Evolutionary conservation across 2,329 filamentous ascomycete genomes (phyloP), one percentile per base, ranked within the genome.

Genomic region (Trichoderma simmonsii): DNA sequence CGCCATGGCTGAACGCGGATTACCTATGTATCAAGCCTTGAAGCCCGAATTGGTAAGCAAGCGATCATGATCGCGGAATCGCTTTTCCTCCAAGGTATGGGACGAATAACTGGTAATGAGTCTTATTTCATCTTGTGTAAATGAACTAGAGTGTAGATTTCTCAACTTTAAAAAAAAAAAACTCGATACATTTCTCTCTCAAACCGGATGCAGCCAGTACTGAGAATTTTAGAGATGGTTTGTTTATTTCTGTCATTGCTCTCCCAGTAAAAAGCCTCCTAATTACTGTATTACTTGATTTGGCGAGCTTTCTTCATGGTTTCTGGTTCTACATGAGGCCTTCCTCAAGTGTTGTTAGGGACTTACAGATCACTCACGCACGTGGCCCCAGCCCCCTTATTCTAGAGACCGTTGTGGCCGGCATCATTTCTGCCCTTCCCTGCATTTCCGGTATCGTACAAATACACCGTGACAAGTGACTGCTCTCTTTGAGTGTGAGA

Each of bases 71-170:
- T 60, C 3, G 7, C 4, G 15, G 26, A 1, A 12, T 60, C 18
- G 28, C 9, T 3, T 21, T 21, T 21, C 28, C 2, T n/a, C 8
- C 0, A 56, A 6, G 18, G 51, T 11, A n/a, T 18, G 26, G 1
- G 24, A 21, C 12, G 3, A 4, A n/a, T 14, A 0, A 14, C n/a
- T 21, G 7, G 3, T 34, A n/a, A 11, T 0, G 14, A 3, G 4
- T 34, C 8, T 6, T 21, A 15, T 11, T 4, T n/a, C 2, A 60
- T 43, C 39, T n/a, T 43, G 39, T n/a, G 3, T 60, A 60, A 4
- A 30, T 34, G 18, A 60, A n/a, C 9, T 60, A 3, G 28, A 57
- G 7, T 0, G 18, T 1, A 9, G 14, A 34, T 21, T 21, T 32
- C 28, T 12, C 8, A 18, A 21, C 2, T 12, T 32, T 3, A 6